Evolutionary conservation across 805 yeast genomes (phyloP).

Genomic region (Kodamaea hsintzibuensis): DNA sequence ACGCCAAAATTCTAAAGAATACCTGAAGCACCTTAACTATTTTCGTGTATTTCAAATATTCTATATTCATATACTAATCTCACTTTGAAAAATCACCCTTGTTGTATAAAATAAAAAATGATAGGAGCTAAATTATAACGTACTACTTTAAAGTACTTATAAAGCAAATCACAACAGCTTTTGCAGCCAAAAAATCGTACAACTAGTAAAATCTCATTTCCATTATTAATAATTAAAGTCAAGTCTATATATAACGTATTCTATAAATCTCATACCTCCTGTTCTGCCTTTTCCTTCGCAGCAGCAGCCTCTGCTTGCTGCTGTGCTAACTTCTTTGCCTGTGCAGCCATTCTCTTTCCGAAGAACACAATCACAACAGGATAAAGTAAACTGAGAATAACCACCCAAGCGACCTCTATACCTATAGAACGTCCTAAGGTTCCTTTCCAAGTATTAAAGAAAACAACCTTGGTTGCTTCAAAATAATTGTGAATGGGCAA

Average conservation of each 20-base stretch:
- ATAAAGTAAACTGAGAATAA: conserved; percentile 42
- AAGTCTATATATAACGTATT: background rate
- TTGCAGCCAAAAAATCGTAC: too few relatives aligned
- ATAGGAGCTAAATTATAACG: too few relatives aligned
- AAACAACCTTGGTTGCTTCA: conserved; percentile 33
- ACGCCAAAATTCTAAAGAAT: too few relatives aligned
- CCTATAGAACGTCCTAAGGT: conserved; percentile 32
- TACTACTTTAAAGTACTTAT: too few relatives aligned
- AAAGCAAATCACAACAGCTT: too few relatives aligned
- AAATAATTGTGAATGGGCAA: conserved; percentile 36
- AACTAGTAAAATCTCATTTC: too few relatives aligned
- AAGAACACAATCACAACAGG: conserved; percentile 48
- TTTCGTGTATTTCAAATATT: too few relatives aligned
- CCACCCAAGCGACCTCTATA: conserved; percentile 39
- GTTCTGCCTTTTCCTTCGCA: background rate
- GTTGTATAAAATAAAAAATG: too few relatives aligned
- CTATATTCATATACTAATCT: too few relatives aligned
- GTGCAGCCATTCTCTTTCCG: conserved; percentile 29
- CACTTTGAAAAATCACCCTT: too few relatives aligned
- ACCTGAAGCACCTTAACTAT: too few relatives aligned
- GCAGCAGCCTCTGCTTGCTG: background rate
- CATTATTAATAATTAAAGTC: too few relatives aligned
- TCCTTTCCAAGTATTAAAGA: conserved; percentile 37
- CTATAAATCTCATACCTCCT: background rate
- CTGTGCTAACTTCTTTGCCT: conserved; percentile 15